phyloP scores from a whole-genome alignment of 2,329 filamentous ascomycete genomes.

The Stachybotrys chlorohalonatus region DNA sequence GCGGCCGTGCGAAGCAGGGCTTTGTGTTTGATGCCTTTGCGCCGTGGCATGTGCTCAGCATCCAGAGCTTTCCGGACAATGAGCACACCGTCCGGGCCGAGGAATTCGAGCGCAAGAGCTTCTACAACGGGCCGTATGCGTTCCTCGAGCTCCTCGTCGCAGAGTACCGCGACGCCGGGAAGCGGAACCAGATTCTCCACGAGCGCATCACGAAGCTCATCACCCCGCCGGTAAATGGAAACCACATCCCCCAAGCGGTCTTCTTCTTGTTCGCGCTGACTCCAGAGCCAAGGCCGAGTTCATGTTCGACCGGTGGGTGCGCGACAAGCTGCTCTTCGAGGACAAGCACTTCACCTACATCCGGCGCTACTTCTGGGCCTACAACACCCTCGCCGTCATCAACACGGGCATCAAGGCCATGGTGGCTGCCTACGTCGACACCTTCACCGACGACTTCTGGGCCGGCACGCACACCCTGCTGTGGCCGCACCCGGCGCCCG shows the following conservation, averaged over 20 bases:
- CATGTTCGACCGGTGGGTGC: constrained; percentile 46
- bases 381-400: constrained; percentile 50
- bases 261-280: constrained; percentile 2
- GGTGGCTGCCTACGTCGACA: constrained; percentile 45
- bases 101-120: constrained; percentile 41
- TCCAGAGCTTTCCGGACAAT: constrained; percentile 52
- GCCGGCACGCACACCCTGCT: constrained; percentile 42
- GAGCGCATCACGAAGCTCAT: constrained; percentile 48
- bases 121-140: constrained; percentile 51
- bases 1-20: constrained; percentile 38
- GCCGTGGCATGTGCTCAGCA: constrained; percentile 49
- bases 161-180: constrained; percentile 52
- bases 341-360: constrained; percentile 53
- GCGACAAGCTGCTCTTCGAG: constrained; percentile 52
- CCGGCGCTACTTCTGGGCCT: constrained; percentile 53
- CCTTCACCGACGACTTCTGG: constrained; percentile 51
- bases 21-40: constrained; percentile 49
- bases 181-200: constrained; percentile 48
- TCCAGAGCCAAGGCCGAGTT: constrained; percentile 32
- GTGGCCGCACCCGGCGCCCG: constrained; percentile 43
- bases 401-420: constrained; percentile 51
- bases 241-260: not conserved
- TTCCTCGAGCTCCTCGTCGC: constrained; percentile 49
- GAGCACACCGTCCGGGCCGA: constrained; percentile 45
- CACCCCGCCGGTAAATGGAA: constrained; percentile 38